Percentiles rank a stretch among this genome's conserved stretches.
Conservation (phyloP, 352 stramenopile species). For the Globisporangium barbulae region DNA sequence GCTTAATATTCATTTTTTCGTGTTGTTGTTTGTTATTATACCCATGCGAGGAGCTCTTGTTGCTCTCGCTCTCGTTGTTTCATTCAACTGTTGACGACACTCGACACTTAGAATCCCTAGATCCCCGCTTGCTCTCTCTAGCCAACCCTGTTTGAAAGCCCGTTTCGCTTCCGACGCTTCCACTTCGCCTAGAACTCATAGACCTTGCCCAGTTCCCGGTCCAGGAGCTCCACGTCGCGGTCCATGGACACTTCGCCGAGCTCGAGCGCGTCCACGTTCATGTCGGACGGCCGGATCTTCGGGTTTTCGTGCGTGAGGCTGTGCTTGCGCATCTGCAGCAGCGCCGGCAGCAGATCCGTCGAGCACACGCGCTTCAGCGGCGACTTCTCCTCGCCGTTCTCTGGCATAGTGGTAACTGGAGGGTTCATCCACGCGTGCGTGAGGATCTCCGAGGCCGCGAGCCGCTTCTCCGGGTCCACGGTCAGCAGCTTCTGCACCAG, state of each 20-base stretch:
- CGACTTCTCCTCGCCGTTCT: slow-evolving; percentile 27
- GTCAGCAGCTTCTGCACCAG: slow-evolving; percentile 92
- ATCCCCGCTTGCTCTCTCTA: neutral
- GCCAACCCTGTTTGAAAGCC: neutral
- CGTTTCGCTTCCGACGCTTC: slow-evolving; percentile 6
- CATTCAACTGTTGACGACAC: neutral
- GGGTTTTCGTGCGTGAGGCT: slow-evolving; percentile 62
- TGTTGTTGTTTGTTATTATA: slow-evolving; percentile 32
- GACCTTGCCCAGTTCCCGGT: slow-evolving; percentile 58
- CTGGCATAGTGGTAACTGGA: slow-evolving; percentile 19
- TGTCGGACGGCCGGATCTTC: slow-evolving; percentile 70
- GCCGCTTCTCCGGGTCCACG: slow-evolving; percentile 79
- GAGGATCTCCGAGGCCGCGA: slow-evolving; percentile 67
- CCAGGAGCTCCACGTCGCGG: slow-evolving; percentile 59
- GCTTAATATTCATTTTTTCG: slow-evolving; percentile 9
- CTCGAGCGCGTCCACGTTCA: slow-evolving; percentile 67
- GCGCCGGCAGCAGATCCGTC: slow-evolving; percentile 49
- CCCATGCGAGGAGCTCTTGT: slow-evolving; percentile 22
- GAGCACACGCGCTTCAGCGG: slow-evolving; percentile 35
- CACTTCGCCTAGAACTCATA: slow-evolving; percentile 32
- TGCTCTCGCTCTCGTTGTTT: neutral
- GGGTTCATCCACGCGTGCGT: slow-evolving; percentile 79
- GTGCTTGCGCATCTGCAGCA: slow-evolving; percentile 77
- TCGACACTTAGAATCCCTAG: neutral
- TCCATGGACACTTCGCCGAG: slow-evolving; percentile 51